Conservation (phyloP, 2,329 filamentous ascomycete genomes). For the Drechslerella stenobrocha region DNA sequence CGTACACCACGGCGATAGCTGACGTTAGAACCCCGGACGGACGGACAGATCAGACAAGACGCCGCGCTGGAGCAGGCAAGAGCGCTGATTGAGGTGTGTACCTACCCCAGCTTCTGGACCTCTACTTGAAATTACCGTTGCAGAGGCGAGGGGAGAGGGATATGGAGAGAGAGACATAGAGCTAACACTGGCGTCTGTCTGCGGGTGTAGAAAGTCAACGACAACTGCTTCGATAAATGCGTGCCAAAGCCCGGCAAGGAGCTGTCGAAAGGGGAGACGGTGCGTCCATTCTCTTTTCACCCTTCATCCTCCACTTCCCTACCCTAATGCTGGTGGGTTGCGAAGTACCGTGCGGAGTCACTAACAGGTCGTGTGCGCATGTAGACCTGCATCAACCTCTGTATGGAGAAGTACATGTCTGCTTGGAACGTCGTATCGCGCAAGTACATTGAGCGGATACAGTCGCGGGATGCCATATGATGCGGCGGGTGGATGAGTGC, state of each 20-base stretch:
- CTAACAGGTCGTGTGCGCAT: constrained; percentile 7
- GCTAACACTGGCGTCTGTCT: not conserved
- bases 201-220: constrained; percentile 70
- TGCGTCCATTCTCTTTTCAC: constrained; percentile 22
- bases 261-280: constrained; percentile 67
- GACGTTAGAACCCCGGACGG: not conserved
- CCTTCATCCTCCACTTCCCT: not conserved
- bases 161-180: no score
- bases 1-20: not conserved
- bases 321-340: not conserved
- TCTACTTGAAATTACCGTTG: no score
- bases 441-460: constrained; percentile 67
- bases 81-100: constrained; percentile 39
- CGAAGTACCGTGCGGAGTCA: not conserved
- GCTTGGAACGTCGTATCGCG: constrained; percentile 75
- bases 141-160: no score
- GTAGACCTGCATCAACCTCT: constrained; percentile 70
- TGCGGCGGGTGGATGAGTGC: not conserved
- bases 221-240: constrained; percentile 79
- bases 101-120: not conserved
- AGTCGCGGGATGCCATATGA: constrained; percentile 59
- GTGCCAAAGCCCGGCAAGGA: constrained; percentile 70
- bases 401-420: constrained; percentile 83
- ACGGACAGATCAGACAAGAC: constrained; percentile 34
- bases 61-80: constrained; percentile 41